phyloP scores from a whole-genome alignment of 2,329 filamentous ascomycete species.

The Alternaria atra region DNA sequence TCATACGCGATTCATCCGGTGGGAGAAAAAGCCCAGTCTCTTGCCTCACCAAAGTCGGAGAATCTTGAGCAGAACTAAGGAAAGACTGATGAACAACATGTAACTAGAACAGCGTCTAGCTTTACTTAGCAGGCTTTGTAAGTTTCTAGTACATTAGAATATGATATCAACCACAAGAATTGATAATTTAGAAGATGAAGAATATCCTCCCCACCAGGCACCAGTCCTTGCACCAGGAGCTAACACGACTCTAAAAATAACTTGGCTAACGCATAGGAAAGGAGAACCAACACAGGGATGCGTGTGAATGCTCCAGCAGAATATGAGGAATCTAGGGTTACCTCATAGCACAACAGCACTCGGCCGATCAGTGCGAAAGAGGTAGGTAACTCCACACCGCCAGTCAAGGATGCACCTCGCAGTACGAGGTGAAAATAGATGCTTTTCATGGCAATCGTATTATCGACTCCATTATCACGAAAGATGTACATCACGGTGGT shows the following conservation, averaged over 20 bases:
- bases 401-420: not conserved
- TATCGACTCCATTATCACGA: constrained; percentile 1
- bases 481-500: not conserved
- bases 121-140: too few relatives aligned
- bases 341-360: not conserved
- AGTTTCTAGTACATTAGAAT: too few relatives aligned
- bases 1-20: not conserved
- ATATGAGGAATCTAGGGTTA: not conserved
- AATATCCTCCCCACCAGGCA: not conserved
- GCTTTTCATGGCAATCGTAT: not conserved
- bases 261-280: not conserved
- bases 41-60: not conserved
- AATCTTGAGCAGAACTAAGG: not conserved
- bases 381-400: not conserved
- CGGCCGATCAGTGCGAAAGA: not conserved
- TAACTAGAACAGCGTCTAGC: too few relatives aligned
- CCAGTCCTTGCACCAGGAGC: not conserved
- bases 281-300: not conserved
- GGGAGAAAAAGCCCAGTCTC: not conserved
- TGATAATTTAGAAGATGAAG: not conserved
- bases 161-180: too few relatives aligned
- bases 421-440: not conserved
- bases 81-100: too few relatives aligned
- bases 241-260: not conserved
- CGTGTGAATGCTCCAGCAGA: not conserved